Evolutionary conservation across 2,329 filamentous ascomycete species (phyloP).

Genomic region (Lithohypha guttulata): DNA sequence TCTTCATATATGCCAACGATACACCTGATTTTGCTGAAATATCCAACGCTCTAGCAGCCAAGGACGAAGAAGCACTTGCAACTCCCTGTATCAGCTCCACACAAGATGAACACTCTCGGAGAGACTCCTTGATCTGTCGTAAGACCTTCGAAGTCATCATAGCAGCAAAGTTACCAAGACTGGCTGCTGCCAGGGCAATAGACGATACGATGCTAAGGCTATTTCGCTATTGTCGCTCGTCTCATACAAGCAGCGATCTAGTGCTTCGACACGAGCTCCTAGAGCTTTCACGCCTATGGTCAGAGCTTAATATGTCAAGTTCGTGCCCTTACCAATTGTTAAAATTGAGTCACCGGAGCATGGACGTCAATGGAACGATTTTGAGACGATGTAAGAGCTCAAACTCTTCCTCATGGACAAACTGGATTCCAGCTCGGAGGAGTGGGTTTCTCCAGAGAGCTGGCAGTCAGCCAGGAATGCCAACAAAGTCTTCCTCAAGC

Average conservation of each 20-base stretch:
- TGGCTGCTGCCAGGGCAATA: conserved; percentile 22
- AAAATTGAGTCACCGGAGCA: neutral
- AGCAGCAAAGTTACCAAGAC: conserved; percentile 20
- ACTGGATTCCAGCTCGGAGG: conserved; percentile 25
- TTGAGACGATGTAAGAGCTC: conserved; percentile 18
- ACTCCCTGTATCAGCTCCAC: too few species aligned
- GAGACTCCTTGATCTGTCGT: conserved; percentile 24
- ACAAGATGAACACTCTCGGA: conserved; percentile 16
- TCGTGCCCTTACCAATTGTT: neutral
- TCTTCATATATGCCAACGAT: conserved; percentile 17
- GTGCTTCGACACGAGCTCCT: neutral
- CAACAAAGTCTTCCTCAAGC: conserved; percentile 23
- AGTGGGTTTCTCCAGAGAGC: conserved; percentile 26
- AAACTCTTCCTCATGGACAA: conserved; percentile 23
- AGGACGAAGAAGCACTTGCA: neutral
- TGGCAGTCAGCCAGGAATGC: conserved; percentile 24
- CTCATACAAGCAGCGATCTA: conserved; percentile 23
- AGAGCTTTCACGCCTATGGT: neutral
- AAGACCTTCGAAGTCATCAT: conserved; percentile 25
- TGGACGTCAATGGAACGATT: neutral
- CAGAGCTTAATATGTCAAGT: neutral
- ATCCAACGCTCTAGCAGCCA: neutral
- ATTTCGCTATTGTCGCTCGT: conserved; percentile 25
- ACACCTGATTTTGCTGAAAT: conserved; percentile 1
- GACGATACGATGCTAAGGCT: conserved; percentile 24